Base-by-base conservation (phyloP, 345 rosid species). In the Eucalyptus curtisii region DNA sequence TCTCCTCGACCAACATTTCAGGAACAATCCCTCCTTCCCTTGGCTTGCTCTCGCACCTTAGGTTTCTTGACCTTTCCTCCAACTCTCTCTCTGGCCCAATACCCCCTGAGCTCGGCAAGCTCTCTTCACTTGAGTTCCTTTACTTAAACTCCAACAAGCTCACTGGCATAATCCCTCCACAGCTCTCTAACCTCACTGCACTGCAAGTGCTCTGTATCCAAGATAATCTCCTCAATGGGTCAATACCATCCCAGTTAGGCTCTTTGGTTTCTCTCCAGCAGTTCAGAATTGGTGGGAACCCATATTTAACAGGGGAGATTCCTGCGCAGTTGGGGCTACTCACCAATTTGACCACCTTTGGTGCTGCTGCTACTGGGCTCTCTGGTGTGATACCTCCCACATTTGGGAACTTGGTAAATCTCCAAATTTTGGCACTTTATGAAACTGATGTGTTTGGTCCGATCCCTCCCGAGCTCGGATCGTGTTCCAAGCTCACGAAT, bases 41-140 rank as follows among this genome's bases (percentile, higher is more conserved):
- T 59, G 98, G 99, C 71, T 92, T 90, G 86, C 95, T 97, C 45
- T 92, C 92, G 47, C 92, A 92, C 57, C 95, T 97, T 57, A 95
- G 95, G 90, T 98, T 96, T 52, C 91, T 97, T 10, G 99, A 97
- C 96, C 95, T 97, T 88, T 97, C 99, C 88, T 96, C 96, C 11
- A 97, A 97, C 98, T 91, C 98, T 86, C 96, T 97, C 87, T 89
- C 93, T 3, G 99, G 99, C 33, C 40, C 95, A 88, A 94, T 97
- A 59, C 98, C 99, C 22, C 90, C 87, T 82, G 95, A 95, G 91
- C 94, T 97, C 13, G 98, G 99, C 86, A 94, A 88, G 7, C 97
- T 96, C 86, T 91, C 96, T 45, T 93, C 95, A 47, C 98, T 97
- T 53, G 98, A 97, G 91, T 96, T 96, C 90, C 98, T 97, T 90